Base-by-base conservation (phyloP, 306 rosid species). In the Sicyos baderoa region DNA sequence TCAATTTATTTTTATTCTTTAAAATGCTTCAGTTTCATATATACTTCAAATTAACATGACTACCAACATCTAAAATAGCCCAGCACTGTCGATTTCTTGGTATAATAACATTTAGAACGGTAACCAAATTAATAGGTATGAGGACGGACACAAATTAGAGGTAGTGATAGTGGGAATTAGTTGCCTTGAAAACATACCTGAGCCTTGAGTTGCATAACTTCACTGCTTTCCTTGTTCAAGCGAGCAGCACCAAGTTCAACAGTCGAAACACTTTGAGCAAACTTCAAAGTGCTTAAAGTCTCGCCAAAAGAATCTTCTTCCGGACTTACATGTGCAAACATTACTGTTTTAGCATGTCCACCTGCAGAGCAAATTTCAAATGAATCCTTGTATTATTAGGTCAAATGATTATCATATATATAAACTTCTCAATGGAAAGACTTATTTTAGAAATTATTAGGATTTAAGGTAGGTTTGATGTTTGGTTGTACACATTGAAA, bases 271-370 rank as follows among this genome's bases (percentile, higher is more conserved):
- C 94, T 79, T 76, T 86, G 97, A 74, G 99, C 91, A 81, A 93
- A 93, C 79, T 93, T 93, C 57, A 93, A 71, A 51, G 99, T 93
- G 76, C 90, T 88, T 47, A 90, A 56, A 15, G 97, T 88, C 83
- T 93, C 99, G 21, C 91, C 25, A 75, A 93, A 90, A 9, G 90
- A 93, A 68, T 93, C 90, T 44, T 88, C 91, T 75, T 93, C 97
- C 3, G 97, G 94, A 80, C 97, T 90, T 72, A 90, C 84, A 72
- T 93, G 99, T 53, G 97, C 99, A 77, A 93, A 81, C 99, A 93
- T 93, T 81, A 93, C 76, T 1, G 99, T 93, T 78, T 93, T 93
- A 22, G 99, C 99, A 78, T 90, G 91, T 58, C 97, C 96, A 77
- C 99, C 98, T 89, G 72, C 73, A 22, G 29, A 48, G 77, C 4